Evolutionary conservation across 352 stramenopile genomes (phyloP).

Genomic region (Halophytophthora polymorphica): DNA sequence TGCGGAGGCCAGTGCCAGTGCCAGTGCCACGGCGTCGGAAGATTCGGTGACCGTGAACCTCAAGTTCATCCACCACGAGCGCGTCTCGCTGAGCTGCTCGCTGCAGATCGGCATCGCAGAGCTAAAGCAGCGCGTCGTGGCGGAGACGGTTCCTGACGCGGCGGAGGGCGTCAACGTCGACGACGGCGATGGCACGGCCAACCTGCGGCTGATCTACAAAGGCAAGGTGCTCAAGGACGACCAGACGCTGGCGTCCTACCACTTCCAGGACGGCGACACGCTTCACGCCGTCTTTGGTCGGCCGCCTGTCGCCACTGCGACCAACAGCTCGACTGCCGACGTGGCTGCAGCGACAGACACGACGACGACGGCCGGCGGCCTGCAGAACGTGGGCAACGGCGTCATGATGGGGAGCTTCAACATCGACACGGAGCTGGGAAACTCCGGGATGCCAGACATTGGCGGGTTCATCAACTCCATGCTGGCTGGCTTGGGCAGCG

Average conservation of each 20-base stretch:
- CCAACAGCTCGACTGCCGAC: not conserved
- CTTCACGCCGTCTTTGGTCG: conserved; percentile 37
- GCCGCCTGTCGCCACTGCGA: not conserved
- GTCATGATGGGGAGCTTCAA: conserved; percentile 15
- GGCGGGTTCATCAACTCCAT: conserved; percentile 18
- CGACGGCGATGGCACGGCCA: not conserved
- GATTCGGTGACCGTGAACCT: conserved; percentile 21
- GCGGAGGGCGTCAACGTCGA: not conserved
- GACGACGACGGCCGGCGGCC: not conserved
- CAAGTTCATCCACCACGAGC: conserved; percentile 43
- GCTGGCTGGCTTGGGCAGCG: conserved; percentile 10
- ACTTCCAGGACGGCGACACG: conserved; percentile 37
- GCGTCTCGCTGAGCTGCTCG: conserved; percentile 21
- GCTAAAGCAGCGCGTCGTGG: conserved; percentile 25
- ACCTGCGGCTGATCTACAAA: conserved; percentile 49
- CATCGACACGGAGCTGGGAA: conserved; percentile 6
- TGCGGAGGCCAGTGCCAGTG: too few relatives aligned
- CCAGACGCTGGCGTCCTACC: conserved; percentile 24
- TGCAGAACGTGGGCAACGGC: conserved; percentile 11
- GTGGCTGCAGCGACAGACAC: not conserved
- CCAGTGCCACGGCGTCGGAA: not conserved
- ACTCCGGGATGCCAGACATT: conserved; percentile 3
- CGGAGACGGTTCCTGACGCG: conserved; percentile 1
- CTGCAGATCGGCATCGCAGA: conserved; percentile 16
- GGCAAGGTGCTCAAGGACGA: conserved; percentile 47